Conservation (phyloP, 805 yeast species). For the Wickerhamomyces silvicola region DNA sequence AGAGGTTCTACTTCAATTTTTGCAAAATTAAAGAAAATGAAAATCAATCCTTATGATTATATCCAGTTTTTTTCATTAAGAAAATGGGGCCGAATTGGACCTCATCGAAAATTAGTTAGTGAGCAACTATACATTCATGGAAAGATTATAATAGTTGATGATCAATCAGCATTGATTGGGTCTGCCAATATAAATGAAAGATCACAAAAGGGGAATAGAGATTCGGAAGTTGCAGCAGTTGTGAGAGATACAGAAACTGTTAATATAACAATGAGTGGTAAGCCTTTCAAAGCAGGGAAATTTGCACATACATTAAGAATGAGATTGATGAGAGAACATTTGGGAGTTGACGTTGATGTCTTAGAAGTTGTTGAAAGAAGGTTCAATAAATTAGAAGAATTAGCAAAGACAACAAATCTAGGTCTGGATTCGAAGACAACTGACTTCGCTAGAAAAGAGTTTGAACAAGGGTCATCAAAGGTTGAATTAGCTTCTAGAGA, state of each 20-base stretch:
- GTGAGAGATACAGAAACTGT: conserved; percentile 77
- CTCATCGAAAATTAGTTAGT: conserved; percentile 62
- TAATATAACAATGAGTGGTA: conserved; percentile 67
- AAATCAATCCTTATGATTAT: conserved; percentile 85
- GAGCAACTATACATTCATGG: conserved; percentile 95
- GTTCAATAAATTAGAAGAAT: conserved; percentile 37
- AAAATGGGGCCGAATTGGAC: conserved; percentile 93
- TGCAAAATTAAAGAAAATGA: conserved; percentile 69
- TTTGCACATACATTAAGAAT: conserved; percentile 87
- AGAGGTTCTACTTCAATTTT: conserved; percentile 85
- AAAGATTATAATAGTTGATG: conserved; percentile 87
- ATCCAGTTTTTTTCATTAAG: conserved; percentile 88
- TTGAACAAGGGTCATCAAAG: conserved; percentile 49
- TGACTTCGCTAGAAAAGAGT: conserved; percentile 28
- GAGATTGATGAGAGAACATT: conserved; percentile 92
- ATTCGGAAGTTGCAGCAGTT: conserved; percentile 88
- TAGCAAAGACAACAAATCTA: conserved; percentile 24
- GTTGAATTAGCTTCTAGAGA: conserved; percentile 71
- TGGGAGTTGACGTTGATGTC: conserved; percentile 88
- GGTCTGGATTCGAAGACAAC: conserved; percentile 37
- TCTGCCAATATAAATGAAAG: conserved; percentile 97
- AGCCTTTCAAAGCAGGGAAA: conserved; percentile 72
- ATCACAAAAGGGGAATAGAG: conserved; percentile 90
- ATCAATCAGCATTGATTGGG: conserved; percentile 88
- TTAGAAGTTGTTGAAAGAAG: conserved; percentile 76